A percentile compares a stretch with the other conserved stretches of the same genome.
Evolutionary conservation across 2,329 filamentous ascomycete genomes (phyloP).

Genomic region (Colletotrichum lupini): DNA sequence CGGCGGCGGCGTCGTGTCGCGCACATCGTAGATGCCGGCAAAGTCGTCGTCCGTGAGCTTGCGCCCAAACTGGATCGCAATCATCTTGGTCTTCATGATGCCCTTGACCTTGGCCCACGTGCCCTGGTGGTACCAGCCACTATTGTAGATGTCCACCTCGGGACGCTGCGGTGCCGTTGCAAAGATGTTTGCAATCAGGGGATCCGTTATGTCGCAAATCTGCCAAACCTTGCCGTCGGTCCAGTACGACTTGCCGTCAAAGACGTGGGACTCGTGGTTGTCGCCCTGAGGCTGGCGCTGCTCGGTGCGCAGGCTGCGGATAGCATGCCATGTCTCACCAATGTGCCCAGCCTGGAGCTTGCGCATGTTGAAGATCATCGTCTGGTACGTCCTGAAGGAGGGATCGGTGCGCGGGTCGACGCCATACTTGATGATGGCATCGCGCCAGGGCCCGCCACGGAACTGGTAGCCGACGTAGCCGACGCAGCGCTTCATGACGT

Average conservation of each 20-base stretch:
- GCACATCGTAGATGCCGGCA: conserved; percentile 52
- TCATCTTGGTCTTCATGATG: conserved; percentile 89
- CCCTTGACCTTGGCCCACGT: conserved; percentile 85
- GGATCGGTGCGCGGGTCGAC: conserved; percentile 85
- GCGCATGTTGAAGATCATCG: conserved; percentile 83
- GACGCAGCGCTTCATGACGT: conserved; percentile 77
- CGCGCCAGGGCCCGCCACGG: conserved; percentile 90
- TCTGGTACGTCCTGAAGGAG: conserved; percentile 86
- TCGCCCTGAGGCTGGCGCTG: conserved; percentile 54
- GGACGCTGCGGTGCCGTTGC: conserved; percentile 69
- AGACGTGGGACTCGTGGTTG: conserved; percentile 73
- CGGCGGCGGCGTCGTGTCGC: conserved; percentile 45
- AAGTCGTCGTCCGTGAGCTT: conserved; percentile 61
- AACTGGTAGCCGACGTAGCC: conserved; percentile 94
- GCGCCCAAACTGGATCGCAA: conserved; percentile 69
- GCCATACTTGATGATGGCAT: conserved; percentile 86
- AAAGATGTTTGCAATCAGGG: conserved; percentile 75
- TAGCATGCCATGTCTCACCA: conserved; percentile 60
- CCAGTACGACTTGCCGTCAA: conserved; percentile 81
- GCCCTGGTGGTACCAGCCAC: conserved; percentile 88
- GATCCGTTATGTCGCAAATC: conserved; percentile 90
- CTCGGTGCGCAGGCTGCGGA: conserved; percentile 50
- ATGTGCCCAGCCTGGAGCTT: conserved; percentile 59
- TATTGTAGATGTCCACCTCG: conserved; percentile 68
- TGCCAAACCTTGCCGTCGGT: conserved; percentile 94